Percentiles rank a stretch among this genome's conserved stretches.
phyloP scores from a whole-genome alignment of 2,329 filamentous ascomycete species.

The Apiospora marii region DNA sequence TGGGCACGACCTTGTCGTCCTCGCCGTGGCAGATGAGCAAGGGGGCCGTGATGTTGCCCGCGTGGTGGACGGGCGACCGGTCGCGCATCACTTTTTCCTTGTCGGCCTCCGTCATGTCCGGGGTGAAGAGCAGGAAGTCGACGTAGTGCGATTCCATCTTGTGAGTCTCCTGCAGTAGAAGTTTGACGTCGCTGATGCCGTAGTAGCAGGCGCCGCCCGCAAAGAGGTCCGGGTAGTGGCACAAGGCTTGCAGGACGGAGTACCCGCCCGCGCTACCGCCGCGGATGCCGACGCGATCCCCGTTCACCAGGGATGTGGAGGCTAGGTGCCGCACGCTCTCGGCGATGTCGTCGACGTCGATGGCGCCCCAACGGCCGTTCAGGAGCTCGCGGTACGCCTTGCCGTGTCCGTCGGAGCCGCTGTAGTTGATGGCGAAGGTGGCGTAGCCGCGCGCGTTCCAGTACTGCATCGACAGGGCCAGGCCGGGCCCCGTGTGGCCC shows the following conservation, averaged over 20 bases:
- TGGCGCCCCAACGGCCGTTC: slow-evolving; percentile 57
- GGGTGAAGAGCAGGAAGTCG: slow-evolving; percentile 50
- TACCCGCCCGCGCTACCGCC: slow-evolving; percentile 63
- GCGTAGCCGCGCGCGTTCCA: slow-evolving; percentile 63
- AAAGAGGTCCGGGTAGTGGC: slow-evolving; percentile 54
- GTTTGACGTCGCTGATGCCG: slow-evolving; percentile 59
- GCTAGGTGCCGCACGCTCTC: slow-evolving; percentile 54
- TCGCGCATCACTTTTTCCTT: slow-evolving; percentile 51
- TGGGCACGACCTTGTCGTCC: slow-evolving; percentile 64
- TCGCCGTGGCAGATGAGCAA: slow-evolving; percentile 65
- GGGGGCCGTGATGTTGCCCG: slow-evolving; percentile 55
- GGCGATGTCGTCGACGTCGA: slow-evolving; percentile 59
- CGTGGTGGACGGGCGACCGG: slow-evolving; percentile 58
- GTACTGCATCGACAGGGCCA: slow-evolving; percentile 57
- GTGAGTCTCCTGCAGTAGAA: slow-evolving; percentile 56
- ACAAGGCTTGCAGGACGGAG: slow-evolving; percentile 57
- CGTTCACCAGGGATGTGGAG: slow-evolving; percentile 45
- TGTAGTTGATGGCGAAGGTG: slow-evolving; percentile 59
- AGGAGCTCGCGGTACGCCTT: slow-evolving; percentile 57
- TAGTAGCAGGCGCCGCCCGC: slow-evolving; percentile 58
- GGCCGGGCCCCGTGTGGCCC: slow-evolving; percentile 49
- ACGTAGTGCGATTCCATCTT: slow-evolving; percentile 64
- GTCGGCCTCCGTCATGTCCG: slow-evolving; percentile 47
- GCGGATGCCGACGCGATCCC: slow-evolving; percentile 53
- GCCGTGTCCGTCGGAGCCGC: slow-evolving; percentile 60